phyloP scores from a whole-genome alignment of 768 basidiomycete genomes.

The Coprinellus micaceus region DNA sequence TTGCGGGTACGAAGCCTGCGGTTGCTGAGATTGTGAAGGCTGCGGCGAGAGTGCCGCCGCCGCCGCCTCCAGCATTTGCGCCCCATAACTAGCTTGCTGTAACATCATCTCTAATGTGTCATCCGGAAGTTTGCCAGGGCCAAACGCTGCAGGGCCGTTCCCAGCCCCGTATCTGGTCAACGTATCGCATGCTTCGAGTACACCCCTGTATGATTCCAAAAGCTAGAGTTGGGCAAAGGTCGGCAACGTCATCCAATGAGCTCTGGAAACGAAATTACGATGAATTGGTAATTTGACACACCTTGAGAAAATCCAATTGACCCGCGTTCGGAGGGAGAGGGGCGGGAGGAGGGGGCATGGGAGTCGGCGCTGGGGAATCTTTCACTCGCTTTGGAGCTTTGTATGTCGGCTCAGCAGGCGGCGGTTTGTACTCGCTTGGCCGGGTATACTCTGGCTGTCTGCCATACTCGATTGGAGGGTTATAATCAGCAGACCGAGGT shows the following conservation, averaged over 20 bases:
- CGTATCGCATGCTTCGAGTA: slow-evolving; percentile 26
- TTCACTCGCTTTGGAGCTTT: background rate
- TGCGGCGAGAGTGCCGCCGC: slow-evolving; percentile 12
- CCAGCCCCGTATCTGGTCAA: slow-evolving; percentile 16
- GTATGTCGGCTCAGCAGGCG: background rate
- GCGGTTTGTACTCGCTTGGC: background rate
- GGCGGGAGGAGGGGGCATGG: slow-evolving; percentile 9
- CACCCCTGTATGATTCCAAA: slow-evolving; percentile 26
- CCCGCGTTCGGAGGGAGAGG: slow-evolving; percentile 10
- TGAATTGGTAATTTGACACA: slow-evolving; percentile 14
- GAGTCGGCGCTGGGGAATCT: slow-evolving; percentile 5
- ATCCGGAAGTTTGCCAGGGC: slow-evolving; percentile 15
- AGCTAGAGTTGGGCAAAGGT: slow-evolving; percentile 16
- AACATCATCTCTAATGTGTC: slow-evolving; percentile 40
- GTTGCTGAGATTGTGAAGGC: slow-evolving; percentile 12
- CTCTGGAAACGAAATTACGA: no score
- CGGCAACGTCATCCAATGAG: background rate
- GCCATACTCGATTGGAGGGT: no score
- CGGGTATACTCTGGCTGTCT: no score
- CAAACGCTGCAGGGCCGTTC: slow-evolving; percentile 6
- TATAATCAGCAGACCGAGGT: background rate
- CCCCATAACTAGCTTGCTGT: slow-evolving; percentile 39
- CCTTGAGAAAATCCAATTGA: slow-evolving; percentile 29
- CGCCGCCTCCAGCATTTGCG: slow-evolving; percentile 44
- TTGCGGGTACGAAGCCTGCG: slow-evolving; percentile 8